A percentile compares a stretch with the other conserved stretches of the same genome.
Conservation (phyloP, 495 filamentous ascomycete genomes). For the Clohesyomyces aquaticus region DNA sequence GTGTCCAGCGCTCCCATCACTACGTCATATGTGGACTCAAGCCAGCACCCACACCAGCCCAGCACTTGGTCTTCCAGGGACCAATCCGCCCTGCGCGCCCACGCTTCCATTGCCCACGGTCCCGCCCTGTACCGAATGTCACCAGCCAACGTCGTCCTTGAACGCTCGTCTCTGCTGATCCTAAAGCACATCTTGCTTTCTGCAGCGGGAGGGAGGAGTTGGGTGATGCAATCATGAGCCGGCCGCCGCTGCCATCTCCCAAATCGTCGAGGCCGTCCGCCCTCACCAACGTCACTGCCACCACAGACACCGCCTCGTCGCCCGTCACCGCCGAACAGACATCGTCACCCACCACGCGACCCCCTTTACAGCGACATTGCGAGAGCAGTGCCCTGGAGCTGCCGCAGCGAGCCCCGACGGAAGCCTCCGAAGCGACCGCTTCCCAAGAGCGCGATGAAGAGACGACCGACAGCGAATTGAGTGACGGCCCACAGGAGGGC, state of each 20-base stretch:
- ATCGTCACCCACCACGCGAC: conserved; percentile 10
- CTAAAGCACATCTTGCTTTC: conserved; percentile 11
- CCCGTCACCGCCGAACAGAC: conserved; percentile 1
- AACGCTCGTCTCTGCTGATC: conserved; percentile 8
- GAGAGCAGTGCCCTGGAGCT: not conserved
- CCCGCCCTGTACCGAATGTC: conserved; percentile 19
- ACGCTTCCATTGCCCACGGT: not conserved
- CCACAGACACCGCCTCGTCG: conserved; percentile 10
- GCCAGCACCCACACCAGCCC: too few relatives aligned
- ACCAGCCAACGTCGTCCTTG: conserved; percentile 11
- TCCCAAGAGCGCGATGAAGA: conserved; percentile 1
- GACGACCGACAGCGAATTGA: conserved; percentile 24
- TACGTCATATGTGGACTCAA: not conserved
- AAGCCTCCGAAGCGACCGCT: conserved; percentile 23
- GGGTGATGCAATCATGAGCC: conserved; percentile 33
- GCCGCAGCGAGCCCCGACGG: not conserved
- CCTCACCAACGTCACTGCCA: conserved; percentile 1
- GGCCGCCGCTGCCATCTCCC: conserved; percentile 28
- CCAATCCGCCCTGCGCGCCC: not conserved
- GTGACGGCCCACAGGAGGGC: conserved; percentile 15
- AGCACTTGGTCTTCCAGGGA: not conserved
- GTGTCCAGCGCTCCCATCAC: too few relatives aligned
- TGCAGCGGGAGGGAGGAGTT: conserved; percentile 25
- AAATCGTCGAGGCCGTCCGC: conserved; percentile 23
- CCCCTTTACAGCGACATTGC: conserved; percentile 16